A percentile compares a stretch with the other conserved stretches of the same genome.
These are phyloP conservation scores for Sapria himalayana DNA, from an alignment of 345 rosid species.

Conservation along the genomic window DNA sequence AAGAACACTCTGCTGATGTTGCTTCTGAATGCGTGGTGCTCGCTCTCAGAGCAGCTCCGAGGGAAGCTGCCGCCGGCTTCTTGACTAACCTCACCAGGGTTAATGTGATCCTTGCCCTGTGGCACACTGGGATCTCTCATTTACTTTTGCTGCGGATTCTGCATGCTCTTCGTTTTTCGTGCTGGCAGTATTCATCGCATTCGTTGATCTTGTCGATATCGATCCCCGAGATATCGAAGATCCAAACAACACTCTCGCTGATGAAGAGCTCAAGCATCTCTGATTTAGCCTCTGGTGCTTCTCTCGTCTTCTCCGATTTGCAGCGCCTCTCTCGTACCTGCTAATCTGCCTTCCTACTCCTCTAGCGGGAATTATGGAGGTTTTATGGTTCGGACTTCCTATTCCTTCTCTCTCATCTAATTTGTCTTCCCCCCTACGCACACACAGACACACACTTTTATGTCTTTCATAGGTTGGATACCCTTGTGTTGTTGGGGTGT, in stretches of 20 bases:
- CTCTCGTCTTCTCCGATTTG: constrained; percentile 39
- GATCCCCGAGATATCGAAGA: constrained; percentile 30
- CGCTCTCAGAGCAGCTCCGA: constrained; percentile 62
- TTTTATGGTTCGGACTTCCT: not conserved
- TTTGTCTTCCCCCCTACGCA: no score
- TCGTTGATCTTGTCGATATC: constrained; percentile 76
- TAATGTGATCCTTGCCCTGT: constrained; percentile 34
- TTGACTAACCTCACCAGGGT: constrained; percentile 68
- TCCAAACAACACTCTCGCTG: constrained; percentile 39
- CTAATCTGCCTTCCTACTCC: no score
- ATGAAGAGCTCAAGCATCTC: constrained; percentile 29
- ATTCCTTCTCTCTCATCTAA: not conserved
- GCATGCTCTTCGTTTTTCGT: constrained; percentile 61
- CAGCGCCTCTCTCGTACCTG: constrained; percentile 62
- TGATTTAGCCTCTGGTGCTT: constrained; percentile 39
- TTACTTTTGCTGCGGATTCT: constrained; percentile 46
- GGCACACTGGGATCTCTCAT: constrained; percentile 23
- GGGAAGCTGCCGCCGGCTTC: constrained; percentile 78
- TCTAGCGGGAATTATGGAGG: constrained; percentile 13
- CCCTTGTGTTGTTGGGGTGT: no score
- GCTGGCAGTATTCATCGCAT: constrained; percentile 62
- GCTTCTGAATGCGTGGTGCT: constrained; percentile 76
- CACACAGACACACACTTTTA: no score
- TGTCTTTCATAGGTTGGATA: no score
- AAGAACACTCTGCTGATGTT: constrained; percentile 30